Evolutionary conservation across 306 rosid genomes (phyloP), one percentile per base, ranked within the genome.

Genomic region (Mimosa pudica): DNA sequence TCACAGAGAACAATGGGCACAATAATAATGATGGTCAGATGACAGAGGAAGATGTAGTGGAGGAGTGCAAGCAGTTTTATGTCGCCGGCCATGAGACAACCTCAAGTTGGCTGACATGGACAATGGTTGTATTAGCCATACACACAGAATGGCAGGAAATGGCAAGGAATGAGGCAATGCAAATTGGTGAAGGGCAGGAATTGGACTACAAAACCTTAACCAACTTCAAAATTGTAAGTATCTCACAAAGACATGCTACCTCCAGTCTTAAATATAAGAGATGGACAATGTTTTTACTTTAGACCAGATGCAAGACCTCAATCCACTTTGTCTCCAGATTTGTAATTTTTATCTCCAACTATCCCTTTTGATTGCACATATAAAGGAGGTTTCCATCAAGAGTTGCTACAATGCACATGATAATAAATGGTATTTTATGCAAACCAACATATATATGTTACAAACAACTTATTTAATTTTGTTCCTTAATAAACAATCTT

Each of bases 1-100:
- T 71, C 64, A 67, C 63, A 66, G 80, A 85, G 74, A 81, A 45
- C 58, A 64, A 65, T 70, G 48, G 2, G 8, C 61, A 55, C 9
- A 55, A 73, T 70, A 55, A 73, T 70, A 38, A 38, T 38, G 74
- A 52, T 12, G 70, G 78, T 32, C 80, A 72, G 73, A 46, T 85
- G 86, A 81, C 87, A 51, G 62, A 73, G 45, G 90, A 89, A 58
- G 89, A 89, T 46, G 87, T 87, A 49, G 64, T 87, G 52, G 89
- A 89, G 68, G 89, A 87, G 58, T 85, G 89, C 86, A 89, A 83
- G 80, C 87, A 76, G 79, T 85, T 85, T 80, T 89, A 89, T 75
- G 82, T 87, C 42, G 90, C 86, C 16, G 90, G 89, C 46, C 81
- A 89, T 61, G 92, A 86, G 55, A 89, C 92, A 69, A 81, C 87